Conservation (phyloP, 1,284 basidiomycete genomes). For the Leccinum pallidistipes region DNA sequence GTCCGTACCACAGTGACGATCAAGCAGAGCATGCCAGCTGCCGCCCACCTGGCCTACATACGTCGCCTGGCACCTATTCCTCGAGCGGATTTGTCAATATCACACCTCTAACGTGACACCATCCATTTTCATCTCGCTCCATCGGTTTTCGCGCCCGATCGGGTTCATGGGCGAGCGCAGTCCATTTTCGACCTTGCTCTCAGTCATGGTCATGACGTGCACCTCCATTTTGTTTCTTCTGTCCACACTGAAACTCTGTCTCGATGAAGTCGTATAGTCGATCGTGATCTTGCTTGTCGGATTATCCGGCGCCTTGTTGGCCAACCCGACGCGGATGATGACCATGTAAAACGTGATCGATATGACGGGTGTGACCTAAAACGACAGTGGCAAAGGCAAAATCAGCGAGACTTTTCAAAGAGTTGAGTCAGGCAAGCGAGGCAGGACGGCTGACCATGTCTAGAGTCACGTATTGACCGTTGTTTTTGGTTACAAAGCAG, state of each 20-base stretch:
- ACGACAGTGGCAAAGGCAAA: neutral
- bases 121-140: slow-evolving; percentile 1
- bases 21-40: neutral
- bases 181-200: slow-evolving; percentile 1
- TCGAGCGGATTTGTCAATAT: neutral
- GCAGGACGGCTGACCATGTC: slow-evolving; percentile 16
- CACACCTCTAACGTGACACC: slow-evolving; percentile 2
- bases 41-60: neutral
- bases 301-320: slow-evolving; percentile 3
- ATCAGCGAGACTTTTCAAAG: neutral
- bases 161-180: neutral
- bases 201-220: slow-evolving; percentile 4
- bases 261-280: neutral
- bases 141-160: neutral
- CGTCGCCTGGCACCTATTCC: neutral
- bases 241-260: neutral
- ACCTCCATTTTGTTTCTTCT: slow-evolving; percentile 7
- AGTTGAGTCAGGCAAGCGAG: neutral
- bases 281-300: neutral
- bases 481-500: slow-evolving; percentile 11
- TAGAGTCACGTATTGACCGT: slow-evolving; percentile 22
- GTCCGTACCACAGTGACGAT: neutral
- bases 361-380: slow-evolving; percentile 22
- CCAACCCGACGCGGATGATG: slow-evolving; percentile 22
- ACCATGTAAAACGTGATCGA: slow-evolving; percentile 30